These are phyloP conservation scores for Cladophialophora carrionii DNA, from an alignment of 2,329 filamentous ascomycete genomes.

Conservation along the genomic window DNA sequence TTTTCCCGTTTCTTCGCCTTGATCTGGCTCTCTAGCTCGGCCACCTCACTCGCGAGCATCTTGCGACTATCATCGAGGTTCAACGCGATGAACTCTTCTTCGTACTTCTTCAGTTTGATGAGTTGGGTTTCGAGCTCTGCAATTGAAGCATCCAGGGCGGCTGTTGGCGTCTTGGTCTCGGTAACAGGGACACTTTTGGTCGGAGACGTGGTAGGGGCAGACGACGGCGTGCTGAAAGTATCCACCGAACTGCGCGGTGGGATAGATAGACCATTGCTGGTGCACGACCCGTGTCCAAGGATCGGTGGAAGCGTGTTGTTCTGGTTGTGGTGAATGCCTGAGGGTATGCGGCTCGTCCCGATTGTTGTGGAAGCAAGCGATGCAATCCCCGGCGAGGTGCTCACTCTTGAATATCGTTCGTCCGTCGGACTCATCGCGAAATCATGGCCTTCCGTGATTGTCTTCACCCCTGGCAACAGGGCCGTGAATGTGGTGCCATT, in stretches of 20 bases:
- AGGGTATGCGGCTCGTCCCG: conserved; percentile 17
- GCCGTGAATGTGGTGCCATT: conserved; percentile 26
- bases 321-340: conserved; percentile 17
- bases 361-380: conserved; percentile 29
- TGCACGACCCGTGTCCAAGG: conserved; percentile 22
- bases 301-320: conserved; percentile 36
- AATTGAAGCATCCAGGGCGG: conserved; percentile 35
- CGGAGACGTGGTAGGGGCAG: conserved; percentile 18
- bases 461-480: conserved; percentile 35
- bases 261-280: conserved; percentile 26
- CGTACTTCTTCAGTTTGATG: conserved; percentile 34
- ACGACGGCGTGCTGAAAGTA: conserved; percentile 18
- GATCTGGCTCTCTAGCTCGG: conserved; percentile 35
- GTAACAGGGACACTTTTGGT: conserved; percentile 11
- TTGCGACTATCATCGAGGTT: conserved; percentile 37
- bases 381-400: conserved; percentile 28
- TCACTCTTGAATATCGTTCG: conserved; percentile 30
- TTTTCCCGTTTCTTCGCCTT: conserved; percentile 34
- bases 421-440: conserved; percentile 30
- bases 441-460: conserved; percentile 30
- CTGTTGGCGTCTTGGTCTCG: conserved; percentile 22
- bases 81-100: conserved; percentile 37
- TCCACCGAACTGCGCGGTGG: conserved; percentile 24
- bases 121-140: conserved; percentile 34
- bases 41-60: conserved; percentile 33